Evolutionary conservation across 352 stramenopile genomes (phyloP).

Genomic region (Phytophthora ohioensis): DNA sequence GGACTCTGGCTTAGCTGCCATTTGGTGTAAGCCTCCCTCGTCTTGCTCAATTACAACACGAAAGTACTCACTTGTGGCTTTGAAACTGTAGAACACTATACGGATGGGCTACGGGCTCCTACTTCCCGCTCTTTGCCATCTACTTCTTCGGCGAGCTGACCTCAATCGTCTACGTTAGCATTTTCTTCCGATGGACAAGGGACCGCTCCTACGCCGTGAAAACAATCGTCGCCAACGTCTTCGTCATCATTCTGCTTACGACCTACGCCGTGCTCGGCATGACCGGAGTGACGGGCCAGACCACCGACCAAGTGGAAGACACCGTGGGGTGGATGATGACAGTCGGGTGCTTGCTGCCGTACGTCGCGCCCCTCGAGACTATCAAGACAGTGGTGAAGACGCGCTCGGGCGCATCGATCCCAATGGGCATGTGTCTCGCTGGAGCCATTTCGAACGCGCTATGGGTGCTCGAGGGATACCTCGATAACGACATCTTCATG

Average conservation of each 20-base stretch:
- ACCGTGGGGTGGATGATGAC: constrained; percentile 44
- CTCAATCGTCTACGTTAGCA: constrained; percentile 29
- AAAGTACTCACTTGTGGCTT: constrained; percentile 2
- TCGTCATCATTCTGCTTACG: constrained; percentile 24
- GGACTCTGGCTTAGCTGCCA: constrained; percentile 47
- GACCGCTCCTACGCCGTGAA: constrained; percentile 28
- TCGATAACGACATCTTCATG: constrained; percentile 39
- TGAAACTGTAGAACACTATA: constrained; percentile 32
- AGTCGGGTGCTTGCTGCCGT: constrained; percentile 43
- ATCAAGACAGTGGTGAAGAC: constrained; percentile 45
- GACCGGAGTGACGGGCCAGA: constrained; percentile 29
- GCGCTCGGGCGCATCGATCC: constrained; percentile 39
- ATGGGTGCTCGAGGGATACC: constrained; percentile 41
- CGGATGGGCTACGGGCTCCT: constrained; percentile 30
- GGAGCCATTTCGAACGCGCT: constrained; percentile 41
- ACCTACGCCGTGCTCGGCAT: constrained; percentile 37
- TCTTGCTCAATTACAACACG: neutral
- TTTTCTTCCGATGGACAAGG: constrained; percentile 35
- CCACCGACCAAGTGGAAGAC: constrained; percentile 23
- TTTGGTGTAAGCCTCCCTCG: constrained; percentile 31
- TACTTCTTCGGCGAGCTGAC: constrained; percentile 34
- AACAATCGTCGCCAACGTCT: constrained; percentile 20
- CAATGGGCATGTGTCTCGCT: constrained; percentile 42
- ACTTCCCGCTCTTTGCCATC: constrained; percentile 47
- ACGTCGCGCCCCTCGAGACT: constrained; percentile 46